Evolutionary conservation across 495 filamentous ascomycete species (phyloP).

Genomic region (Penicillium odoratum): DNA sequence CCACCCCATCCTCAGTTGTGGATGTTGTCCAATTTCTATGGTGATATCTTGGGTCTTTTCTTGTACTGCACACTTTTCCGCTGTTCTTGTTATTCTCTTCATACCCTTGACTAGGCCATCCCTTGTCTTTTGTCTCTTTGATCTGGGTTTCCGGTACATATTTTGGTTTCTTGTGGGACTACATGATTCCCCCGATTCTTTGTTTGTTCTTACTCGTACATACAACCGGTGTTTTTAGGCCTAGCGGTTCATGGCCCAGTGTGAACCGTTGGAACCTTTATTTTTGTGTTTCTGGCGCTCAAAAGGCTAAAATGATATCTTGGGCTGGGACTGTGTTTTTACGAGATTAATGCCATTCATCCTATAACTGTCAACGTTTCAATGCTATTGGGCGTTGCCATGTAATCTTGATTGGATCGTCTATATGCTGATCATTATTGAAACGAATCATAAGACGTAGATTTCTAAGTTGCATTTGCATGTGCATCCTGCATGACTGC

Average conservation of each 20-base stretch:
- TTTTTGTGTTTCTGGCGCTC: slow-evolving; percentile 23
- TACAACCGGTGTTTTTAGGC: slow-evolving; percentile 17
- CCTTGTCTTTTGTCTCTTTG: slow-evolving; percentile 14
- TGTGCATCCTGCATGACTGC: slow-evolving; percentile 3
- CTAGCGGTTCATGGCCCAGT: slow-evolving; percentile 11
- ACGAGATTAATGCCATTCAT: slow-evolving; percentile 27
- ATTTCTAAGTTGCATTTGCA: not conserved
- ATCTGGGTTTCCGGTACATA: slow-evolving; percentile 18
- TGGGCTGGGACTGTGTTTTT: slow-evolving; percentile 24
- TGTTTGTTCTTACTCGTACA: slow-evolving; percentile 20
- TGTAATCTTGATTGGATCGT: not conserved
- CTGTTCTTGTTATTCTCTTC: slow-evolving; percentile 13
- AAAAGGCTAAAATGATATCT: slow-evolving; percentile 29
- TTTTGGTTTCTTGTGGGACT: slow-evolving; percentile 23
- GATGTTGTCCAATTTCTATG: not conserved
- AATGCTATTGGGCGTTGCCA: not conserved
- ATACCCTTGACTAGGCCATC: slow-evolving; percentile 21
- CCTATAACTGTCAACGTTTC: not conserved
- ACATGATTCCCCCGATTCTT: slow-evolving; percentile 31
- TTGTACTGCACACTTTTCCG: slow-evolving; percentile 10
- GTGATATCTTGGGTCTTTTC: slow-evolving; percentile 10
- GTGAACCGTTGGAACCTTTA: slow-evolving; percentile 8
- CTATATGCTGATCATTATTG: not conserved
- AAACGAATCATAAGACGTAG: not conserved
- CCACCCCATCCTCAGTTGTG: not conserved